Evolutionary conservation across 257 asterid genomes (phyloP).

Genomic region (Knoxia roxburghii): DNA sequence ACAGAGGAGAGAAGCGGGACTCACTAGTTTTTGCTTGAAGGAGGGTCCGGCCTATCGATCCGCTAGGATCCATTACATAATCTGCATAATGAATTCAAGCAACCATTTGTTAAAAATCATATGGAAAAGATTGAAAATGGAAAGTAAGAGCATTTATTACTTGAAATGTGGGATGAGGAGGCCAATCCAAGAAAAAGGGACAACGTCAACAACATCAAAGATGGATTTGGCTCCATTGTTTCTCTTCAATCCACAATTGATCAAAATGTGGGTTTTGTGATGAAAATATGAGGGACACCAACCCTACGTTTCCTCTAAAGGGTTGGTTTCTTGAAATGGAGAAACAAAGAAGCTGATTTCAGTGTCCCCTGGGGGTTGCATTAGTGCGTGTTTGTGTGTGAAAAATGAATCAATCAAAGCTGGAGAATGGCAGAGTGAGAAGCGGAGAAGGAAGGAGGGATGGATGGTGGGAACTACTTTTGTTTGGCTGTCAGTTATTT

Average conservation of each 20-base stretch:
- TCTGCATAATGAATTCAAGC: slow-evolving; percentile 29
- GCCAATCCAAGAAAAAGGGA: slow-evolving; percentile 46
- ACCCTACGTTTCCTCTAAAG: background rate
- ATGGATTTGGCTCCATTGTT: slow-evolving; percentile 35
- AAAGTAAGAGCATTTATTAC: slow-evolving; percentile 27
- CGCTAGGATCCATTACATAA: slow-evolving; percentile 38
- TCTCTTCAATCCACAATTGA: slow-evolving; percentile 13
- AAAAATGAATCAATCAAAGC: background rate
- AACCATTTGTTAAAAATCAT: background rate
- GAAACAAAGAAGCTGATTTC: slow-evolving; percentile 9
- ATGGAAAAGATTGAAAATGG: background rate
- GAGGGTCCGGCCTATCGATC: slow-evolving; percentile 58
- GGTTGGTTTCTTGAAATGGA: slow-evolving; percentile 18
- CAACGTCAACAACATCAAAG: slow-evolving; percentile 40
- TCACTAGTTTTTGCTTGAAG: slow-evolving; percentile 67
- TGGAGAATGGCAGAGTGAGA: slow-evolving; percentile 8
- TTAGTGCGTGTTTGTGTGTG: background rate
- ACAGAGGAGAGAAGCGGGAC: slow-evolving; percentile 9
- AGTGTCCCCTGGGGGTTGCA: background rate
- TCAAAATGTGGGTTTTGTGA: background rate
- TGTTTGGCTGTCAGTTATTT: background rate
- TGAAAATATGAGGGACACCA: slow-evolving; percentile 4
- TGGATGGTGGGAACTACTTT: background rate
- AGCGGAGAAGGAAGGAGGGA: slow-evolving; percentile 17
- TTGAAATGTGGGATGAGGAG: slow-evolving; percentile 51